A percentile compares a stretch with the other conserved stretches of the same genome.
phyloP scores from a whole-genome alignment of 345 rosid genomes.

The Eucalyptus sp. region DNA sequence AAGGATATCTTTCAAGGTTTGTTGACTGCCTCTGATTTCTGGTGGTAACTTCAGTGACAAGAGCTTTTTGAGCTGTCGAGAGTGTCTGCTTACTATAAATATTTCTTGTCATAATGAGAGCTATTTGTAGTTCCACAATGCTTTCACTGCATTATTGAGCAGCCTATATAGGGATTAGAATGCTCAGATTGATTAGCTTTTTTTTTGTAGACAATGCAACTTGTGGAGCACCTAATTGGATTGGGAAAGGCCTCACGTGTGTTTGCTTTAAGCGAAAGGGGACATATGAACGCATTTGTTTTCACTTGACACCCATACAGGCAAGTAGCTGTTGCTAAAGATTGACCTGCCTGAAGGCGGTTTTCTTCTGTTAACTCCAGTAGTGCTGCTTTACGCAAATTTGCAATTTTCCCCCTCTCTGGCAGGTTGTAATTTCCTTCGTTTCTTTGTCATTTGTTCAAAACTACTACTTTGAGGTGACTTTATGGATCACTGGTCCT shows the following conservation, averaged over 20 bases:
- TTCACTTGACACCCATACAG: conserved; percentile 79
- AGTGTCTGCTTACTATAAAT: neutral
- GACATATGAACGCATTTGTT: conserved; percentile 50
- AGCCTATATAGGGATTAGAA: neutral
- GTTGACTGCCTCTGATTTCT: neutral
- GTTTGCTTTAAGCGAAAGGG: conserved; percentile 87
- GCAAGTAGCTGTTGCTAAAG: conserved; percentile 17
- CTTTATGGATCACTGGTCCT: neutral
- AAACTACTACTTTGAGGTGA: neutral
- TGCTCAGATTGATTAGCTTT: neutral
- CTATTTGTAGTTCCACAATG: neutral
- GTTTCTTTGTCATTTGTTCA: neutral
- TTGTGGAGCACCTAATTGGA: conserved; percentile 63
- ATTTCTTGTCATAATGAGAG: neutral
- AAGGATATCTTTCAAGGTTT: neutral
- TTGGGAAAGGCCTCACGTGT: conserved; percentile 81
- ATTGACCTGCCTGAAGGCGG: neutral
- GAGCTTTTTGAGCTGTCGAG: neutral
- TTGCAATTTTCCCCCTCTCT: neutral
- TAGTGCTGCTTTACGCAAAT: neutral
- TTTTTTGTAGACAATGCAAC: conserved; percentile 38
- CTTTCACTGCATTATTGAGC: neutral
- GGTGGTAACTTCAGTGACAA: neutral
- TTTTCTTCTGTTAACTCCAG: neutral
- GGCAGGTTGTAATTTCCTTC: neutral